These are phyloP conservation scores for Microcera coccophila DNA, from an alignment of 2,329 filamentous ascomycete genomes.

Conservation along the genomic window DNA sequence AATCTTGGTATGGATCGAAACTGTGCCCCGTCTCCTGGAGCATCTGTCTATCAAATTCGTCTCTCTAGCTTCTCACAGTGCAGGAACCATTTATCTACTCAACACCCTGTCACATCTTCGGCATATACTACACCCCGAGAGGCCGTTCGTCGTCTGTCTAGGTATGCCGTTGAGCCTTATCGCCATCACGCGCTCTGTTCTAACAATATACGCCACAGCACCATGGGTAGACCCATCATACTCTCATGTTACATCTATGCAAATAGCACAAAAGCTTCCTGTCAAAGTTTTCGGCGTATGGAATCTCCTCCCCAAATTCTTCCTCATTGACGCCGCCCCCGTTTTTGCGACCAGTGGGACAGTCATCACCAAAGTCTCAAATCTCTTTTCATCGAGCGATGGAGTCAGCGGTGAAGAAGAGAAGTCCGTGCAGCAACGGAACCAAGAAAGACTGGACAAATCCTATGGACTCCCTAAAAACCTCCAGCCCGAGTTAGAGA, in stretches of 20 bases:
- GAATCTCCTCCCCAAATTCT: conserved; percentile 12
- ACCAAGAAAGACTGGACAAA: conserved; percentile 3
- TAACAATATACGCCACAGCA: conserved; percentile 6
- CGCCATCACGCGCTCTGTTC: too few relatives aligned
- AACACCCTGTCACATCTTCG: conserved; percentile 28
- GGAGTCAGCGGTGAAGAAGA: conserved; percentile 4
- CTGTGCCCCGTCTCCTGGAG: conserved; percentile 31
- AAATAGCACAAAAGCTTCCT: conserved; percentile 9
- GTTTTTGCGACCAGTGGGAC: conserved; percentile 10
- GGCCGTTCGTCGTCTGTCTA: conserved; percentile 19
- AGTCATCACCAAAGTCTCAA: conserved; percentile 6
- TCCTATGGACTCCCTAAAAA: conserved; percentile 8
- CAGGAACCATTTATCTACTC: conserved; percentile 31
- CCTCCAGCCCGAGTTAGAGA: conserved; percentile 10
- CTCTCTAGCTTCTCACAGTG: conserved; percentile 29
- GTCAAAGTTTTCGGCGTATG: conserved; percentile 9
- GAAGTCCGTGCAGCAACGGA: conserved; percentile 5
- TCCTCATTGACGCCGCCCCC: conserved; percentile 6
- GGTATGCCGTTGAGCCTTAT: conserved; percentile 5
- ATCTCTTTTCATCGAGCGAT: conserved; percentile 1
- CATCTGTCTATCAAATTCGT: conserved; percentile 33
- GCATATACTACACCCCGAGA: conserved; percentile 21
- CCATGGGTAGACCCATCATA: conserved; percentile 8
- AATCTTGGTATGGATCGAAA: conserved; percentile 24
- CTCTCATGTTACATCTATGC: conserved; percentile 2